These are phyloP conservation scores for Pneumocystis wakefieldiae DNA, from an alignment of 1,139 yeast genomes.

Conservation along the genomic window DNA sequence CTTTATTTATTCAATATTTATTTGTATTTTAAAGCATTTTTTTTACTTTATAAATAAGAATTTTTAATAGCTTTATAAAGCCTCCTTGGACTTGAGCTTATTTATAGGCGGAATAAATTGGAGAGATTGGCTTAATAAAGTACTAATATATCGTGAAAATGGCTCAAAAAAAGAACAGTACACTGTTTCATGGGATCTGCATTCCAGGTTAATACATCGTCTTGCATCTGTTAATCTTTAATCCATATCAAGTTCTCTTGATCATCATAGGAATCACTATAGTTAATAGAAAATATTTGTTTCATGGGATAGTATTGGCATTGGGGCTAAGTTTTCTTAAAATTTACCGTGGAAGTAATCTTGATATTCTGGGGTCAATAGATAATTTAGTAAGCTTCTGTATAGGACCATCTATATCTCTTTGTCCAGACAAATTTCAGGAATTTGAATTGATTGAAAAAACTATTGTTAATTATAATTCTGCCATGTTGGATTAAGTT, in stretches of 20 bases:
- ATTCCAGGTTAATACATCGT: neutral
- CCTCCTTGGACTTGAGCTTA: no score
- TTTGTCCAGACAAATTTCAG: constrained; percentile 52
- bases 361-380: neutral
- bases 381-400: neutral
- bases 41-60: no score
- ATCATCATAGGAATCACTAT: neutral
- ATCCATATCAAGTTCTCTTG: neutral
- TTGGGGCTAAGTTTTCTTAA: neutral
- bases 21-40: no score
- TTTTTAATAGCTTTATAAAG: no score
- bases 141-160: neutral
- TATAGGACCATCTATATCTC: constrained; percentile 30
- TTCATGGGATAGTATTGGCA: neutral
- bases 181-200: neutral
- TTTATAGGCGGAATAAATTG: no score
- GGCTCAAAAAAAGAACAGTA: neutral
- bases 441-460: constrained; percentile 75
- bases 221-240: neutral
- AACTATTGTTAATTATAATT: constrained; percentile 62
- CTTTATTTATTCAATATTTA: no score
- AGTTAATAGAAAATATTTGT: neutral
- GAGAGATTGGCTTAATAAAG: no score
- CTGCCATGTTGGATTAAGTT: constrained; percentile 43
- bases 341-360: neutral